Evolutionary conservation across 2,329 filamentous ascomycete species (phyloP).

Genomic region (Colletotrichum lentis): DNA sequence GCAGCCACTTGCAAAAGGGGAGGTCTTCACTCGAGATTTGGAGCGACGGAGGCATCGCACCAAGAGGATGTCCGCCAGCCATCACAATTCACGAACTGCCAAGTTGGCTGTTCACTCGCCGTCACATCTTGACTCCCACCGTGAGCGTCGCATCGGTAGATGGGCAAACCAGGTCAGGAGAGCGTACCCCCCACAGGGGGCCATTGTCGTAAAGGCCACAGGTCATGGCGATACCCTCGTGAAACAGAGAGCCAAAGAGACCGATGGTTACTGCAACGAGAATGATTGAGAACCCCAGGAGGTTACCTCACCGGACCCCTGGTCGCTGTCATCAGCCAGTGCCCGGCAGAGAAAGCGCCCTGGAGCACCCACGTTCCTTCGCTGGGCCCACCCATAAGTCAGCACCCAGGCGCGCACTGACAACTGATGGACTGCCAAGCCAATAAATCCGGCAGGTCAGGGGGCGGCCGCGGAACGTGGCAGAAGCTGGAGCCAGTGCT

Average conservation of each 20-base stretch:
- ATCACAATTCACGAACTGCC: not conserved
- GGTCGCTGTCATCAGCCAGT: not conserved
- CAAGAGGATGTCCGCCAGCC: not conserved
- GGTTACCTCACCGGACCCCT: constrained; percentile 9
- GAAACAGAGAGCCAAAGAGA: not conserved
- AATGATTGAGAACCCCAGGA: not conserved
- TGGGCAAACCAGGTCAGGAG: constrained; percentile 1
- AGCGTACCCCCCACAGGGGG: constrained; percentile 1
- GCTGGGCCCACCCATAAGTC: not conserved
- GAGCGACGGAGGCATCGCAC: not conserved
- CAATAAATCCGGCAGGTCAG: constrained; percentile 34
- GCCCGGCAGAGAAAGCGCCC: constrained; percentile 1
- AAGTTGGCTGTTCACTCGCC: not conserved
- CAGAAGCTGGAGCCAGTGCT: constrained; percentile 25
- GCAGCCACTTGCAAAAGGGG: not conserved
- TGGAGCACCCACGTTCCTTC: not conserved
- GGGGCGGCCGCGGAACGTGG: constrained; percentile 30
- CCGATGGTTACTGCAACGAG: not conserved
- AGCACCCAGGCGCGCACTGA: not conserved
- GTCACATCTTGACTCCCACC: constrained; percentile 3
- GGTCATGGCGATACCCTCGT: not conserved
- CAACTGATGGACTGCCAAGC: constrained; percentile 28
- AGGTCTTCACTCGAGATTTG: too few species aligned
- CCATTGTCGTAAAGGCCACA: constrained; percentile 2
- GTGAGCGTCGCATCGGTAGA: constrained; percentile 21